Base-by-base conservation (phyloP, 805 yeast genomes). In the Suhomyces prunicola region DNA sequence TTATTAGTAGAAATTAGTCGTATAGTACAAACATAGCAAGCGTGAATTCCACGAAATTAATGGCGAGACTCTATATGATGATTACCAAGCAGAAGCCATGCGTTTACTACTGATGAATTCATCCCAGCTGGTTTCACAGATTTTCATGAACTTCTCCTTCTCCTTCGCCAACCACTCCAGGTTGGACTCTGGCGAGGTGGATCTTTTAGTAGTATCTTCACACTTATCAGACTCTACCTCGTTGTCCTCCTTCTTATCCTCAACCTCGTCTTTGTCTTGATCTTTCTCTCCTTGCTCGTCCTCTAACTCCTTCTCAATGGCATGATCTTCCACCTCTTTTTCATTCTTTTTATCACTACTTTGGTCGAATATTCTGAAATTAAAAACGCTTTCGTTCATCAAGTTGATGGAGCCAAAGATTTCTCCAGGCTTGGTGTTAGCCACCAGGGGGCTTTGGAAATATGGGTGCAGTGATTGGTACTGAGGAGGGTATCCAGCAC, bases 121-220 rank as follows among this genome's bases (percentile, higher is more conserved):
- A 52, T 74, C 76, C 80, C 80, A 75, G 41, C 73, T 70, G 19
- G 77, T 73, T 54, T 71, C 77, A 57, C 80, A 75, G 33, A 75
- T 68, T 57, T 72, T 70, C 57, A 75, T 53, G 55, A 74, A 75
- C 59, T 73, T 73, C 44, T 68, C 68, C 65, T 71, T 72, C 47
- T 71, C 73, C 48, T 54, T 54, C 23, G 63, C 58, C 33, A 63
- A 50, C 58, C 60, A 58, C 15, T 47, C 48, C 29, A 7, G 22
- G 24, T n/a, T 42, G 4, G 19, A 19, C 19, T 29, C 40, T 23
- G 26, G 22, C 7, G 44, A 12, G 5, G 35, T 9, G 24, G 33
- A 27, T 5, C 39, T 23, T 24, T 22, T 7, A 7, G 27, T 13
- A 19, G 41, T 7, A 6, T 19, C 26, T n/a, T 13, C 4, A 33